A percentile compares a stretch with the other conserved stretches of the same genome.
phyloP scores from a whole-genome alignment of 306 rosid genomes.

The Castanopsis chinensis region DNA sequence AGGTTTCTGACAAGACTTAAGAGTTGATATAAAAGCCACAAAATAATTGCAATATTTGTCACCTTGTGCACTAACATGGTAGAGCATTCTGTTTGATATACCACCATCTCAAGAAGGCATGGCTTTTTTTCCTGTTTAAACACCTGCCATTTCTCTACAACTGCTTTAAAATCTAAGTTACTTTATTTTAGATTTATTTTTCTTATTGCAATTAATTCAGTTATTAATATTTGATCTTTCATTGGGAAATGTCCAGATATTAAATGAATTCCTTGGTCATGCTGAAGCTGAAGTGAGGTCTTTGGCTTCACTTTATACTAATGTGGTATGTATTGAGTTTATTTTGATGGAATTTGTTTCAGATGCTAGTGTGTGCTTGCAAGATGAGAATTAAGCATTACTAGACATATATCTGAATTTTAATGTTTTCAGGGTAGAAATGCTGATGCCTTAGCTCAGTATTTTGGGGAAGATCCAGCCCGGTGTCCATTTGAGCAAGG shows the following conservation, averaged over 20 bases:
- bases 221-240: slow-evolving; percentile 3
- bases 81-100: neutral
- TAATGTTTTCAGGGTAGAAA: slow-evolving; percentile 69
- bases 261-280: slow-evolving; percentile 63
- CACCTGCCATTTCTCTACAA: neutral
- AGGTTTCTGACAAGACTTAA: slow-evolving; percentile 2
- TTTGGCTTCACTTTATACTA: slow-evolving; percentile 73
- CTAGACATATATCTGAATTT: slow-evolving; percentile 21
- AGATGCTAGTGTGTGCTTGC: slow-evolving; percentile 8
- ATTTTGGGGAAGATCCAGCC: slow-evolving; percentile 84
- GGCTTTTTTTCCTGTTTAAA: neutral
- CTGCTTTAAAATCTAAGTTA: slow-evolving; percentile 1
- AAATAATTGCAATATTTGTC: neutral
- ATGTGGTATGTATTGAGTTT: slow-evolving; percentile 58
- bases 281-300: slow-evolving; percentile 86
- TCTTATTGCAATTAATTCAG: neutral
- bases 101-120: neutral
- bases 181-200: slow-evolving; percentile 9
- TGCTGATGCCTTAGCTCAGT: slow-evolving; percentile 79
- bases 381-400: slow-evolving; percentile 10
- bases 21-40: neutral
- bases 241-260: slow-evolving; percentile 40
- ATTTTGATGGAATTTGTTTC: slow-evolving; percentile 18
- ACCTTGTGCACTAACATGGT: neutral
- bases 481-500: slow-evolving; percentile 87